Base-by-base conservation (phyloP, 2,329 filamentous ascomycete genomes). In the Fusarium tricinctum region DNA sequence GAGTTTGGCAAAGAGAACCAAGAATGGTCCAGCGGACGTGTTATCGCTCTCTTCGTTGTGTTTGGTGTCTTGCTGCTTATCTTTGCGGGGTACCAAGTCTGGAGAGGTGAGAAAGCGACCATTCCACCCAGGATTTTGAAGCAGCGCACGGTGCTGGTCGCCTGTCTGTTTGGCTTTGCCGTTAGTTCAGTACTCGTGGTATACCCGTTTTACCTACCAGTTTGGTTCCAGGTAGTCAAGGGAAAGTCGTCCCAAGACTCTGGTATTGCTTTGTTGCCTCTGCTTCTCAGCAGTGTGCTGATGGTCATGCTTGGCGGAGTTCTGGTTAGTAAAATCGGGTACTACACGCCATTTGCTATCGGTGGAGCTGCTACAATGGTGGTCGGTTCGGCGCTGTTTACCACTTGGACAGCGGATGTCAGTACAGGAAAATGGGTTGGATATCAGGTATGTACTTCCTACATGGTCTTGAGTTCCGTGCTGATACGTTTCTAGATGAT, bases 161-260 rank as follows among this genome's bases (percentile, higher is more conserved):
- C 58, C 0, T 61, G 51, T 5, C 20, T 67, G 0, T 47, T 49
- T 2, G 42, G 49, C 0, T 32, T 67, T 3, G 26, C 43, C 0
- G 20, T 51, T 5, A 44, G 64, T 2, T 63, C 58, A 1, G 40
- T 58, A 2, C 9, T 67, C 8, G 63, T 67, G 0, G 42, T 67
- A 0, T 67, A 58, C 39, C 8, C 63, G 1, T 67, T 67, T 8
- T 67, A 67, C 4, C 42, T 67, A 2, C 64, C 64, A 0, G 38
- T 67, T 0, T 67, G 64, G 64, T 63, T 67, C 13, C 64, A 67
- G 13, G 51, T 67, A 3, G 52, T 67, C 1, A 56, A 67, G 1
- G 58, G 64, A 0, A 66, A 63, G 3, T 63, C 63, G 0, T 35
- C 64, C 0, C 22, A 67, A 1, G 39, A 54, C 3, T 66, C 64